Evolutionary conservation across 1,139 yeast species (phyloP).

Genomic region (Pichia sp.): DNA sequence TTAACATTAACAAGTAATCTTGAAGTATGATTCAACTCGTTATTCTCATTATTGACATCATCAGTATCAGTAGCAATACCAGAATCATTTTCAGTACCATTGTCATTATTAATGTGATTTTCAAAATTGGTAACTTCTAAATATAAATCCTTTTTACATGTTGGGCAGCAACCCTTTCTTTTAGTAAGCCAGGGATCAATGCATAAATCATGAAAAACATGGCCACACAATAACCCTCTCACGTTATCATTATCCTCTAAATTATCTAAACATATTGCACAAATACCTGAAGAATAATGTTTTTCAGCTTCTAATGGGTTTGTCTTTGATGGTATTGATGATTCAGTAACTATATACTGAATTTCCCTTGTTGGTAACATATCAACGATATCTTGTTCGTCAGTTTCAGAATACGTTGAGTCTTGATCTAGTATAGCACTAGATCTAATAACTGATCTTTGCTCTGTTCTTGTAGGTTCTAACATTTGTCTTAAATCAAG

Average conservation of each 20-base stretch:
- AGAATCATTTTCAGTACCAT: background rate
- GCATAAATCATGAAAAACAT: constrained; percentile 75
- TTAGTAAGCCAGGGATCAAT: constrained; percentile 77
- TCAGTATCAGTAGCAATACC: constrained; percentile 26
- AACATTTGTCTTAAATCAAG: background rate
- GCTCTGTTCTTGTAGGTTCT: background rate
- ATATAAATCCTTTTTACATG: constrained; percentile 70
- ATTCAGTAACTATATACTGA: constrained; percentile 1
- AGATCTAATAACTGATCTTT: background rate
- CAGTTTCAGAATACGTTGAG: background rate
- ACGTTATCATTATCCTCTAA: constrained; percentile 60
- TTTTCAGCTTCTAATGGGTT: constrained; percentile 26
- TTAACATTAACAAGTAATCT: constrained; percentile 5
- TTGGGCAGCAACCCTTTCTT: constrained; percentile 77
- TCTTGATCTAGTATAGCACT: background rate
- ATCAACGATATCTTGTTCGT: constrained; percentile 15
- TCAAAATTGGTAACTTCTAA: constrained; percentile 19
- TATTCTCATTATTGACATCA: background rate
- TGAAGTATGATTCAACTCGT: background rate
- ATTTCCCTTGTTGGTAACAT: constrained; percentile 2
- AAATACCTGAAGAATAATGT: constrained; percentile 63
- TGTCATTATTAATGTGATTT: background rate
- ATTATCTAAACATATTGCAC: constrained; percentile 73
- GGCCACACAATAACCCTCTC: constrained; percentile 75
- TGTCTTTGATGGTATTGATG: background rate